Percentiles rank a stretch among this genome's conserved stretches.
Evolutionary conservation across 192 early-diverging fungal genomes (phyloP).

Genomic region (Geosiphon pyriformis): DNA sequence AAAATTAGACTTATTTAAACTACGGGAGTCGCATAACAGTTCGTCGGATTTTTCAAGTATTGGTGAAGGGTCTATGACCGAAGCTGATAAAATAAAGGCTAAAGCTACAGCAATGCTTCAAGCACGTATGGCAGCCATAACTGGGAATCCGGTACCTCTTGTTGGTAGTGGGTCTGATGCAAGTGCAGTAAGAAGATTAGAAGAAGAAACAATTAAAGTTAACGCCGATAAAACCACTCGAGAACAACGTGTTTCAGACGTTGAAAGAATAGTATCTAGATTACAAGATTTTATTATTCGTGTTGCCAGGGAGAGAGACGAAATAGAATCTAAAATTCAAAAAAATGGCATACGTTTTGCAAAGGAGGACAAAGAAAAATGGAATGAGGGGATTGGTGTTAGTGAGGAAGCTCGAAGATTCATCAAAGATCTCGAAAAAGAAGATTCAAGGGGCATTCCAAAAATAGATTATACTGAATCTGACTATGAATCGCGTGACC

Average conservation of each 20-base stretch:
- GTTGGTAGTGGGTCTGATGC: slow-evolving; percentile 24
- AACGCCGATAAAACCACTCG: slow-evolving; percentile 39
- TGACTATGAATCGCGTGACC: not conserved
- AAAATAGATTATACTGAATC: not conserved
- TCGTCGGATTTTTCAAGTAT: slow-evolving; percentile 28
- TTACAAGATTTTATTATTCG: slow-evolving; percentile 35
- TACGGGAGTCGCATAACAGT: slow-evolving; percentile 25
- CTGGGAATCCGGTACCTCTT: slow-evolving; percentile 36
- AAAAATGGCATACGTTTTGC: not conserved
- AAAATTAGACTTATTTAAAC: slow-evolving; percentile 36
- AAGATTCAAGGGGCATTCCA: not conserved
- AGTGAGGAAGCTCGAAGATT: slow-evolving; percentile 39
- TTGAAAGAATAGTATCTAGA: slow-evolving; percentile 41
- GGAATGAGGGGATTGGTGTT: slow-evolving; percentile 45
- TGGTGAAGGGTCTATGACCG: slow-evolving; percentile 45
- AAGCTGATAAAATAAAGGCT: slow-evolving; percentile 47
- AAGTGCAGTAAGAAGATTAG: slow-evolving; percentile 24
- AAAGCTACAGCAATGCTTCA: slow-evolving; percentile 49
- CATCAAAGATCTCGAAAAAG: slow-evolving; percentile 36
- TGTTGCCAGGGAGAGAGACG: slow-evolving; percentile 28
- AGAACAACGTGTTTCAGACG: slow-evolving; percentile 34
- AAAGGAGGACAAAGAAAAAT: slow-evolving; percentile 28
- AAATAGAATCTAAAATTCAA: slow-evolving; percentile 29
- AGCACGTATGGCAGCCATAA: slow-evolving; percentile 44
- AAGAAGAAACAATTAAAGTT: slow-evolving; percentile 38